Percentiles rank a stretch among this genome's conserved stretches.
phyloP scores from a whole-genome alignment of 495 filamentous ascomycete genomes.

The Penicillium desertorum region DNA sequence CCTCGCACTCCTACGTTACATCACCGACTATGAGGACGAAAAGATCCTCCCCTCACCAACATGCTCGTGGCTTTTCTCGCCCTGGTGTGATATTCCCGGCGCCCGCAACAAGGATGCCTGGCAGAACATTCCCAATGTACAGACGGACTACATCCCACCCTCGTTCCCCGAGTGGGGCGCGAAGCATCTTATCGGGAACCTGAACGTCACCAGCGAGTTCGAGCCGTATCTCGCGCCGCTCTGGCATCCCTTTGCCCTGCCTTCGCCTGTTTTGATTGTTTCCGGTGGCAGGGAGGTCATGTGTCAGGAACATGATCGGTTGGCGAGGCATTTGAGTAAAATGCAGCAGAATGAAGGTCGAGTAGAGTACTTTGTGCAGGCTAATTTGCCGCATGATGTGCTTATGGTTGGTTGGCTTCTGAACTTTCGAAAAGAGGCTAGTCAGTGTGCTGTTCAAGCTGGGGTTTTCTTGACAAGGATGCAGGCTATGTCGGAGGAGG shows the following conservation, averaged over 20 bases:
- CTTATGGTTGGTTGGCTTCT: conserved; percentile 34
- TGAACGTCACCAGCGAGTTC: conserved; percentile 15
- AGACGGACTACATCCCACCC: conserved; percentile 37
- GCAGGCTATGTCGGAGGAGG: not conserved
- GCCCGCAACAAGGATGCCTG: conserved; percentile 12
- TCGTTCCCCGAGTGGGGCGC: conserved; percentile 38
- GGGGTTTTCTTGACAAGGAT: conserved; percentile 30
- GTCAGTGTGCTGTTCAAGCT: conserved; percentile 28
- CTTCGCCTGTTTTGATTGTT: conserved; percentile 37
- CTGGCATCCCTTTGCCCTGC: conserved; percentile 35
- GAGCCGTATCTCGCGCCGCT: conserved; percentile 36
- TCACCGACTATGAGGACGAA: conserved; percentile 10
- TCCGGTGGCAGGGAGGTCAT: conserved; percentile 44
- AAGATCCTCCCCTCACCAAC: conserved; percentile 20
- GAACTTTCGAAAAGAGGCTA: conserved; percentile 34
- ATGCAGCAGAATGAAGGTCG: conserved; percentile 19
- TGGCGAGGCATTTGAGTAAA: conserved; percentile 29
- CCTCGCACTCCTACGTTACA: conserved; percentile 38
- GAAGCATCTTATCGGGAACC: conserved; percentile 24
- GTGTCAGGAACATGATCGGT: conserved; percentile 32
- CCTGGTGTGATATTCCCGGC: conserved; percentile 36
- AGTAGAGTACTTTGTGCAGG: conserved; percentile 35
- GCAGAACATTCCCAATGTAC: conserved; percentile 31
- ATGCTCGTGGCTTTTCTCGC: conserved; percentile 37
- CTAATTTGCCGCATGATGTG: conserved; percentile 41